phyloP scores from a whole-genome alignment of 2,329 filamentous ascomycete genomes.

The Corinectria fuckeliana region DNA sequence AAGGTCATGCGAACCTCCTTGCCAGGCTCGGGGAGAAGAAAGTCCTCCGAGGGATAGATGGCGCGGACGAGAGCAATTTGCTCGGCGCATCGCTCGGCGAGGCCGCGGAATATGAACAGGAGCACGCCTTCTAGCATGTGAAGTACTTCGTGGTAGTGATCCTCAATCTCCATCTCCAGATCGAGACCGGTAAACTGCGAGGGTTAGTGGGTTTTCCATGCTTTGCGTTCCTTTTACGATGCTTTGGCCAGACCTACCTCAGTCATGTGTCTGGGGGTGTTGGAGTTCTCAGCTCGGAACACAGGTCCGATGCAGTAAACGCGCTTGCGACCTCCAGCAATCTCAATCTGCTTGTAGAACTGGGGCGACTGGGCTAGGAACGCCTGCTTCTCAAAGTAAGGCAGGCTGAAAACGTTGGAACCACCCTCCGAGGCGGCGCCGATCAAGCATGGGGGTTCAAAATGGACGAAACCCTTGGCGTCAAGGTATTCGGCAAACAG shows the following conservation, averaged over 20 bases:
- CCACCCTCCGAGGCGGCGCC: slow-evolving; percentile 93
- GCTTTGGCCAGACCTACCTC: slow-evolving; percentile 55
- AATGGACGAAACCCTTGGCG: slow-evolving; percentile 76
- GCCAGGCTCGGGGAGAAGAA: slow-evolving; percentile 76
- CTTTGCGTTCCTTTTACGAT: background rate
- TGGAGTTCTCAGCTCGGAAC: slow-evolving; percentile 85
- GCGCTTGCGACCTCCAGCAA: slow-evolving; percentile 77
- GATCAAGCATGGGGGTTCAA: slow-evolving; percentile 89
- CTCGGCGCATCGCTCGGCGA: slow-evolving; percentile 69
- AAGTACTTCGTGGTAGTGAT: slow-evolving; percentile 77
- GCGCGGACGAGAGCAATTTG: slow-evolving; percentile 76
- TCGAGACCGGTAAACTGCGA: slow-evolving; percentile 80
- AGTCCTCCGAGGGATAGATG: slow-evolving; percentile 78
- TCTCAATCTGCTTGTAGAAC: slow-evolving; percentile 88
- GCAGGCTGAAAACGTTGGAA: slow-evolving; percentile 86
- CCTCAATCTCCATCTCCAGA: slow-evolving; percentile 87
- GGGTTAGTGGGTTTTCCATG: slow-evolving; percentile 7
- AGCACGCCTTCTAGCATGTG: slow-evolving; percentile 76
- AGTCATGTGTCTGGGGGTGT: slow-evolving; percentile 84
- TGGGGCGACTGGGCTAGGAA: slow-evolving; percentile 83
- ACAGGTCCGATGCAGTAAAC: slow-evolving; percentile 83
- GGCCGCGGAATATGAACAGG: slow-evolving; percentile 79
- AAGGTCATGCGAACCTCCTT: slow-evolving; percentile 81
- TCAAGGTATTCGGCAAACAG: slow-evolving; percentile 83
- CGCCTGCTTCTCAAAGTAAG: slow-evolving; percentile 86